phyloP scores from a whole-genome alignment of 192 early-diverging fungal genomes.

The Mycoemilia scoparia region DNA sequence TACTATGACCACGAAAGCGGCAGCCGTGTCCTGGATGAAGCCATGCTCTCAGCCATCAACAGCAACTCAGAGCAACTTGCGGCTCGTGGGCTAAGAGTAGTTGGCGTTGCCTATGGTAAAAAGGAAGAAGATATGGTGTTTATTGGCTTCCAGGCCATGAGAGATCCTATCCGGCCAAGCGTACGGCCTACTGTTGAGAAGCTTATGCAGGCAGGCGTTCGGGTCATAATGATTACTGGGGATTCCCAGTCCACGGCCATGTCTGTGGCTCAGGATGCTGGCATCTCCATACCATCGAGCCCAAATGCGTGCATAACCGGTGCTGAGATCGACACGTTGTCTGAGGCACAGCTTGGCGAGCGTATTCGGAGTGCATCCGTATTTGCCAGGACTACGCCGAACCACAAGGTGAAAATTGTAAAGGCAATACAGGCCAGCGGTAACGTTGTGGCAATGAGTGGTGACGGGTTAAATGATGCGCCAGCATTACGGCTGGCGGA shows the following conservation, averaged over 20 bases:
- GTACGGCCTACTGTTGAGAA: constrained; percentile 54
- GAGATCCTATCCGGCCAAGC: constrained; percentile 75
- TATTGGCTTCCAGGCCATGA: constrained; percentile 72
- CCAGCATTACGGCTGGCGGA: constrained; percentile 83
- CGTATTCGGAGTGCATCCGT: constrained; percentile 42
- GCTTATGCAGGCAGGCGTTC: constrained; percentile 61
- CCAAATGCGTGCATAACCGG: constrained; percentile 48
- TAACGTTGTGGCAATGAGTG: constrained; percentile 85
- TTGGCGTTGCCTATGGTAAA: constrained; percentile 63
- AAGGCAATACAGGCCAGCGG: constrained; percentile 71
- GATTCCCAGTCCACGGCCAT: constrained; percentile 83
- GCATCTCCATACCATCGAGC: constrained; percentile 40
- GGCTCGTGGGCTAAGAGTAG: constrained; percentile 59
- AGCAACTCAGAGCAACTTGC: constrained; percentile 49
- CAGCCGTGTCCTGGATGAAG: constrained; percentile 31
- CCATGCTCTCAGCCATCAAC: constrained; percentile 36
- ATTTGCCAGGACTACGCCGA: constrained; percentile 64
- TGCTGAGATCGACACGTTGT: constrained; percentile 46
- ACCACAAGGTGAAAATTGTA: constrained; percentile 88
- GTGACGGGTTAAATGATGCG: constrained; percentile 94
- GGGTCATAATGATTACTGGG: constrained; percentile 95
- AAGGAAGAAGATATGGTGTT: constrained; percentile 41
- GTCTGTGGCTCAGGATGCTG: constrained; percentile 72
- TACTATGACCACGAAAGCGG: constrained; percentile 36
- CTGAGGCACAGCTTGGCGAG: constrained; percentile 39